Base-by-base conservation (phyloP, 139 green algal species). In the Spirogloea muscicola region DNA sequence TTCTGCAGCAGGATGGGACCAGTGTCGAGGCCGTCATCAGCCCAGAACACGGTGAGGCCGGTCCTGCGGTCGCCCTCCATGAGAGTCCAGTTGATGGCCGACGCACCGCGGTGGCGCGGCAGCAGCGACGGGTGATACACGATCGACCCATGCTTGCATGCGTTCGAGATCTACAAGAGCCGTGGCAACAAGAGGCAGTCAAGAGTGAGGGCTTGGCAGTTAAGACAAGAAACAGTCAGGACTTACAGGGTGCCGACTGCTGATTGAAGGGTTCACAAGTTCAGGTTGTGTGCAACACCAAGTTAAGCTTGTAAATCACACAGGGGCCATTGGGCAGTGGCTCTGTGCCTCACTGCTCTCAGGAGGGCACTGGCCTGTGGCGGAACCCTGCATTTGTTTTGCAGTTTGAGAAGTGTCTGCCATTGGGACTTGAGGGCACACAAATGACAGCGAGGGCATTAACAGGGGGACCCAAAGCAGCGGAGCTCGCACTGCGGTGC, bases 31-130 rank as follows among this genome's bases (percentile, higher is more conserved):
- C 64, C 64, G 9, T 74, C 64, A 9, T 74, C 64, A 7, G 64
- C 64, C 64, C 64, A 74, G 37, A 74, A 74, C 10, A 74, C 64
- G 18, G 64, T 74, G 6, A 74, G 37, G 5, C 64, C 64, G 6
- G 13, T 68, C 49, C 68, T 74, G 39, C 68, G 67, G 9, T 74
- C 64, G 51, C 64, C 64, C n/a, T 68, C 40, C 64, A 74, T 74
- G 46, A 74, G 64, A 4, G 64, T 68, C 64, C 64, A 74, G 64
- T 74, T 74, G 64, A 74, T 74, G 38, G 64, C 64, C 29, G 41
- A 70, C 34, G 64, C 64, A 39, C 64, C 64, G 7, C 64, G 49
- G 36, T 74, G 64, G 9, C 64, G 40, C 13, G 64, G 64, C 64
- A 74, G 64, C 33, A 74, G 25, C 5, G 36, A 68, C 39, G 64